Conservation (phyloP, 441 rosid genomes). For the Iberis amara region DNA sequence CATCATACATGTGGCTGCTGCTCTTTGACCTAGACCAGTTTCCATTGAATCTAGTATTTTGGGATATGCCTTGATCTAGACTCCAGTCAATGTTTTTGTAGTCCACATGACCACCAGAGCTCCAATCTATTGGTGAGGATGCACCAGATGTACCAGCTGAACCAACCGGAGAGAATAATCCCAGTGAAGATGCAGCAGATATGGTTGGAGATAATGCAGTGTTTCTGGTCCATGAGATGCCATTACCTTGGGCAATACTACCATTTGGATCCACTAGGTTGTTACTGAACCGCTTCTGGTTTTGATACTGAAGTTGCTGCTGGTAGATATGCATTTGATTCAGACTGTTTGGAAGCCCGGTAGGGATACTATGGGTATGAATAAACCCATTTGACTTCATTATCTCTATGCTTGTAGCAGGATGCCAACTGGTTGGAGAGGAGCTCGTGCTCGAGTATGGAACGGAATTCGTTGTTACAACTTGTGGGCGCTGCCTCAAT, state of each 20-base stretch:
- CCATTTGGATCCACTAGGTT: slow-evolving; percentile 46
- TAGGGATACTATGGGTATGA: slow-evolving; percentile 43
- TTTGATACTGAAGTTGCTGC: slow-evolving; percentile 51
- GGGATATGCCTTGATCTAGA: slow-evolving; percentile 49
- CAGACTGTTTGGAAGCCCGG: slow-evolving; percentile 37
- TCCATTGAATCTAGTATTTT: slow-evolving; percentile 37
- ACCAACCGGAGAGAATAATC: slow-evolving; percentile 65
- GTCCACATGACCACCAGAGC: slow-evolving; percentile 55
- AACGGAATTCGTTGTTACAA: slow-evolving; percentile 46
- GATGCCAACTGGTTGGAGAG: slow-evolving; percentile 50
- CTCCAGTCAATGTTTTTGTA: slow-evolving; percentile 83
- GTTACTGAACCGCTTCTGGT: slow-evolving; percentile 44
- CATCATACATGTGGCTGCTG: slow-evolving; percentile 34
- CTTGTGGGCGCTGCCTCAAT: slow-evolving; percentile 75
- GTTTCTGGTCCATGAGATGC: slow-evolving; percentile 48
- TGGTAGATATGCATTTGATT: slow-evolving; percentile 49
- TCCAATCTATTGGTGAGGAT: slow-evolving; percentile 79
- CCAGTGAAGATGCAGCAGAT: slow-evolving; percentile 77
- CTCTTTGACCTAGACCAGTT: slow-evolving; percentile 44
- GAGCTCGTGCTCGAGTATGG: slow-evolving; percentile 42
- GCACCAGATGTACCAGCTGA: slow-evolving; percentile 54
- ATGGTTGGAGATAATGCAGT: slow-evolving; percentile 46
- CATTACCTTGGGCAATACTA: slow-evolving; percentile 39
- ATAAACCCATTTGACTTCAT: slow-evolving; percentile 55
- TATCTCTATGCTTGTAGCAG: slow-evolving; percentile 41